A percentile compares a stretch with the other conserved stretches of the same genome.
Evolutionary conservation across 805 yeast species (phyloP).

Genomic region (Wickerhamomyces chaumierensis): DNA sequence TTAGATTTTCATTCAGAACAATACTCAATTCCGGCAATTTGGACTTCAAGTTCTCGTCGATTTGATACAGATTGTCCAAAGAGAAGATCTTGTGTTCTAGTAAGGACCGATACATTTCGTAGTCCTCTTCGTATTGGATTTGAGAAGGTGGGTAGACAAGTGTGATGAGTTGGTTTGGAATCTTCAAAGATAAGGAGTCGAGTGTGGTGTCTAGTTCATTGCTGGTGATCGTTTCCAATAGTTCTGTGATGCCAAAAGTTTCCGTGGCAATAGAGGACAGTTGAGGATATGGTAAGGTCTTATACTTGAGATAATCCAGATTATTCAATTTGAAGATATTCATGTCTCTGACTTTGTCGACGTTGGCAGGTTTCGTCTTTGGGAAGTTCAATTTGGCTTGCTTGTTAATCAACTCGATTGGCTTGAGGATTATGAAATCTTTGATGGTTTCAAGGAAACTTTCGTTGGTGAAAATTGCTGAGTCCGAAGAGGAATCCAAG

Average conservation of each 20-base stretch:
- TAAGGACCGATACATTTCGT: conserved; percentile 53
- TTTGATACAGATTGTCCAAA: conserved; percentile 28
- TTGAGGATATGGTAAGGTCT: conserved; percentile 35
- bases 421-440: conserved; percentile 30
- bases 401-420: conserved; percentile 19
- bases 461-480: conserved; percentile 25
- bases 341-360: conserved; percentile 1
- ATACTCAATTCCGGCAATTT: conserved; percentile 51
- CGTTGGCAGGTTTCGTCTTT: conserved; percentile 13
- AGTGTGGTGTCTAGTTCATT: conserved; percentile 38
- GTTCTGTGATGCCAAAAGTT: conserved; percentile 22
- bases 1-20: conserved; percentile 45
- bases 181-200: conserved; percentile 40
- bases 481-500: conserved; percentile 14
- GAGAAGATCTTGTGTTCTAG: conserved; percentile 48
- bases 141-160: conserved; percentile 57
- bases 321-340: conserved; percentile 44
- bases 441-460: conserved; percentile 27
- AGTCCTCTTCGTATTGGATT: conserved; percentile 42
- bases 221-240: conserved; percentile 28
- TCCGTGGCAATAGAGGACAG: conserved; percentile 3
- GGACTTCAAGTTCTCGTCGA: conserved; percentile 34
- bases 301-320: conserved; percentile 44
- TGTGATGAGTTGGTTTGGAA: conserved; percentile 51
- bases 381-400: conserved; percentile 19